Percentiles rank a stretch among this genome's conserved stretches.
phyloP scores from a whole-genome alignment of 2,329 filamentous ascomycete species.

The Monosporascus sp. region DNA sequence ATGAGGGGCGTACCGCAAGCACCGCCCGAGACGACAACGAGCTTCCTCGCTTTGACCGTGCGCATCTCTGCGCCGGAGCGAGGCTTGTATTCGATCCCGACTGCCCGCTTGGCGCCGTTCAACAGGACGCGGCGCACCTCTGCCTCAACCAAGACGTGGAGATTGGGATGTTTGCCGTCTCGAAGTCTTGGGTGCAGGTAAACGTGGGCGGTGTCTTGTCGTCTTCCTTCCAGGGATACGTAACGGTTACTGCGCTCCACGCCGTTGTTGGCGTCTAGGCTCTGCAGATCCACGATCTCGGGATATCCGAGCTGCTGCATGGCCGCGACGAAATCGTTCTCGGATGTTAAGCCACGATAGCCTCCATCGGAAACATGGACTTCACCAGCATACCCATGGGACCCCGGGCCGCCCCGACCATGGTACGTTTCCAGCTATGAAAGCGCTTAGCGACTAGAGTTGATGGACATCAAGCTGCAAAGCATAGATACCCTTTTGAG shows the following conservation, averaged over 20 bases:
- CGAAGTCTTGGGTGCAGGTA: conserved; percentile 23
- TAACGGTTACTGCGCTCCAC: conserved; percentile 22
- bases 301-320: conserved; percentile 39
- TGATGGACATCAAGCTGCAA: neutral
- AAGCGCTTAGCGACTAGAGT: neutral
- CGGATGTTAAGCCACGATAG: conserved; percentile 31
- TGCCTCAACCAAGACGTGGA: conserved; percentile 26
- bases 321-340: conserved; percentile 42
- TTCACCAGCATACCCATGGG: conserved; percentile 43
- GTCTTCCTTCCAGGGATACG: conserved; percentile 21
- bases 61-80: conserved; percentile 4
- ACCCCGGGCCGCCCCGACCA: conserved; percentile 31
- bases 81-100: conserved; percentile 6
- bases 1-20: conserved; percentile 49
- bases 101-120: conserved; percentile 46
- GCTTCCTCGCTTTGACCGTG: conserved; percentile 44
- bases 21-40: conserved; percentile 46
- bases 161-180: conserved; percentile 24
- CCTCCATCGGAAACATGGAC: conserved; percentile 44
- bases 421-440: conserved; percentile 25
- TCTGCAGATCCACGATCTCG: conserved; percentile 45
- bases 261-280: conserved; percentile 35
- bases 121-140: conserved; percentile 44
- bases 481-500: conserved; percentile 38
- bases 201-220: conserved; percentile 21